phyloP scores from a whole-genome alignment of 306 rosid species.

The Medicago lupulina region DNA sequence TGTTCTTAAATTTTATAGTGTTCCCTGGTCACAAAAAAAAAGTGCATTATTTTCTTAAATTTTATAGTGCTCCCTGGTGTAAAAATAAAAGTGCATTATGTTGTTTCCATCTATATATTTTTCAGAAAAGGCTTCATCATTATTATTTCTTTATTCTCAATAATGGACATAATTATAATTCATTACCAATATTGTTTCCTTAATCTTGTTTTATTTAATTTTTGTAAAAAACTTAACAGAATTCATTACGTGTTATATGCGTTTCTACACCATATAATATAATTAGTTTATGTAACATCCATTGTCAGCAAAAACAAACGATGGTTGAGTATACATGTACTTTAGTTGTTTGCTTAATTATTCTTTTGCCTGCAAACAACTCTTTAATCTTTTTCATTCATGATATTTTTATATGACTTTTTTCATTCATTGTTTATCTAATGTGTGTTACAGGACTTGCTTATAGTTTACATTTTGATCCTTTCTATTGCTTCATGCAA shows the following conservation, averaged over 20 bases:
- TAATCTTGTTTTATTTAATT: too few relatives aligned
- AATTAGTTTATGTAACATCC: slow-evolving; percentile 4
- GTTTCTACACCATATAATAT: too few relatives aligned
- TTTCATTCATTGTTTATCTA: background rate
- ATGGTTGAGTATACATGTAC: slow-evolving; percentile 3
- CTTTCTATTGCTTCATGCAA: slow-evolving; percentile 27
- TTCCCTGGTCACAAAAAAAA: too few relatives aligned
- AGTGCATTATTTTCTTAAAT: too few relatives aligned
- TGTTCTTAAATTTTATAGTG: too few relatives aligned
- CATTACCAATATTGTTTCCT: background rate
- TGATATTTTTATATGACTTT: background rate
- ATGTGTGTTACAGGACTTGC: slow-evolving; percentile 12
- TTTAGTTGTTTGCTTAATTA: background rate
- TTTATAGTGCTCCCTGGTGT: too few relatives aligned
- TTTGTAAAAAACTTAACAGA: too few relatives aligned
- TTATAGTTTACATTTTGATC: background rate
- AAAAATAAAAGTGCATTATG: too few relatives aligned
- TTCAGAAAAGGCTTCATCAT: background rate
- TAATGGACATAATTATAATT: too few relatives aligned
- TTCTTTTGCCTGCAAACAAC: background rate
- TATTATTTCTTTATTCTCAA: too few relatives aligned
- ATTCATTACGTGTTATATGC: too few relatives aligned
- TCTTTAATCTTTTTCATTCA: background rate
- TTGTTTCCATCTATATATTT: background rate
- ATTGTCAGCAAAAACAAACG: background rate